Conservation (phyloP, 2,329 filamentous ascomycete species). For the Nemania diffusa region DNA sequence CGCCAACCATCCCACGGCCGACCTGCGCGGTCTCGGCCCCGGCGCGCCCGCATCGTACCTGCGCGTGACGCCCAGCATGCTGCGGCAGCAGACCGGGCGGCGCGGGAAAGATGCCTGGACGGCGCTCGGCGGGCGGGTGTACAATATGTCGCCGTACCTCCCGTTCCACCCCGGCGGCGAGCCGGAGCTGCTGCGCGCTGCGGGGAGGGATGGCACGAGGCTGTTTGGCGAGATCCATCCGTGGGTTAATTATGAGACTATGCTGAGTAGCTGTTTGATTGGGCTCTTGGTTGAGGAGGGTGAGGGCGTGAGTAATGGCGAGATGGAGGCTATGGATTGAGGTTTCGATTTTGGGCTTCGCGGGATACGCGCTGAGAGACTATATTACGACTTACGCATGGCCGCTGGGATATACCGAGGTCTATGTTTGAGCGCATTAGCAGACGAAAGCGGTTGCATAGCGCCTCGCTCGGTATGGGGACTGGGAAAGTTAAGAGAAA, state of each 20-base stretch:
- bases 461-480: not conserved
- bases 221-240: constrained; percentile 75
- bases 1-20: constrained; percentile 67
- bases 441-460: not conserved
- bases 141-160: constrained; percentile 91
- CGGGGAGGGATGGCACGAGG: constrained; percentile 69
- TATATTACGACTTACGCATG: not conserved
- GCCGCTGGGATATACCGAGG: not conserved
- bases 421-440: not conserved
- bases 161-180: constrained; percentile 91
- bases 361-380: not conserved
- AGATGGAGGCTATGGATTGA: constrained; percentile 72
- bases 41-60: constrained; percentile 64
- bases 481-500: not conserved
- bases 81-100: constrained; percentile 82
- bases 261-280: constrained; percentile 71
- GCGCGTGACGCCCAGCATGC: constrained; percentile 82
- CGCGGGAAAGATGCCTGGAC: constrained; percentile 92
- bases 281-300: constrained; percentile 71
- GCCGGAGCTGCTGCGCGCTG: constrained; percentile 74
- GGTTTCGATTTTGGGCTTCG: not conserved
- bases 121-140: constrained; percentile 87
- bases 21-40: constrained; percentile 73
- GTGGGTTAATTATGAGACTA: constrained; percentile 78
- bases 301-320: constrained; percentile 44